A percentile compares a stretch with the other conserved stretches of the same genome.
These are phyloP conservation scores for Glycine tomentella DNA, from an alignment of 306 rosid species.

Conservation along the genomic window DNA sequence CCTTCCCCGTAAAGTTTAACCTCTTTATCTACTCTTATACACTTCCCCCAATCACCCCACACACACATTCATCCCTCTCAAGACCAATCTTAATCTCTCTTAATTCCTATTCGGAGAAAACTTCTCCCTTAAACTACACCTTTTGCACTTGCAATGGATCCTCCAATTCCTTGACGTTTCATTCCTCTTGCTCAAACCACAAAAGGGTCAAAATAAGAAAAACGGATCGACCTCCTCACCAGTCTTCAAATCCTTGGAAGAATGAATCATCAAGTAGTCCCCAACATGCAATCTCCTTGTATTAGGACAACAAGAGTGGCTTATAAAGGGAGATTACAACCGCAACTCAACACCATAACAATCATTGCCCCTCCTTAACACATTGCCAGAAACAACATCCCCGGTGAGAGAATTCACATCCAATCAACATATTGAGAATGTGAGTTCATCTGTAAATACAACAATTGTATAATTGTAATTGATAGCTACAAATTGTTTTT, in stretches of 20 bases:
- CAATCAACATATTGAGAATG: conserved; percentile 19
- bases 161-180: conserved; percentile 78
- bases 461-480: too few species aligned
- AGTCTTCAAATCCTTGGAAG: conserved; percentile 81
- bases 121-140: conserved; percentile 79
- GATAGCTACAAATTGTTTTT: too few species aligned
- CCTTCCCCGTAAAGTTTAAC: conserved; percentile 73
- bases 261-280: conserved; percentile 75
- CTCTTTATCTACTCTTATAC: conserved; percentile 76
- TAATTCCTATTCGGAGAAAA: conserved; percentile 56
- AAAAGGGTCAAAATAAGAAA: conserved; percentile 69
- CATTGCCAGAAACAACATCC: conserved; percentile 69
- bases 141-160: conserved; percentile 73
- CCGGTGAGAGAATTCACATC: conserved; percentile 90
- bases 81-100: conserved; percentile 72
- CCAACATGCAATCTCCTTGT: conserved; percentile 81
- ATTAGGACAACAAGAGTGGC: conserved; percentile 87
- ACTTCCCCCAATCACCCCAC: conserved; percentile 31
- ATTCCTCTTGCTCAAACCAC: conserved; percentile 57
- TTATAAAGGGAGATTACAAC: conserved; percentile 78
- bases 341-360: conserved; percentile 85
- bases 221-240: conserved; percentile 86
- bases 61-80: conserved; percentile 71
- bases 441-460: too few species aligned
- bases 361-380: conserved; percentile 73